Conservation (phyloP, 306 rosid species). For the Benincasa hispida region DNA sequence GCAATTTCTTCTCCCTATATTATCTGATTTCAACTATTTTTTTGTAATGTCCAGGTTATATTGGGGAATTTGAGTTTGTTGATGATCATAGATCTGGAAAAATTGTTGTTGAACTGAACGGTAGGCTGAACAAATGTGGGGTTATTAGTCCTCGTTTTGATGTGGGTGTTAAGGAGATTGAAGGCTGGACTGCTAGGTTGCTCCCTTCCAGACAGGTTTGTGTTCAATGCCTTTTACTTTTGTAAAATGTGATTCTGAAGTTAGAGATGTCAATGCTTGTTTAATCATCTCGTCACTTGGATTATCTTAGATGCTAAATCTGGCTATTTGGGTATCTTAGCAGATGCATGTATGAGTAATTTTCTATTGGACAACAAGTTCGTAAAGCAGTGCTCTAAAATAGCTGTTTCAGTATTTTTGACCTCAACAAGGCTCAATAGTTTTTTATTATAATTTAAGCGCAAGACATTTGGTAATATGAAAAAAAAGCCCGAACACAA, state of each 20-base stretch:
- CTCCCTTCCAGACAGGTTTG: conserved; percentile 14
- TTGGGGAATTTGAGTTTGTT: conserved; percentile 12
- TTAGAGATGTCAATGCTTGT: background rate
- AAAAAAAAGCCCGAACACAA: too few species aligned
- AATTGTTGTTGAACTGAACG: conserved; percentile 14
- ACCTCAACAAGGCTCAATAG: too few species aligned
- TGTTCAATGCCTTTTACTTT: background rate
- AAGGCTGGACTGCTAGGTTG: conserved; percentile 16
- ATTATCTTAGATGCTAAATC: background rate
- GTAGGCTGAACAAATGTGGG: conserved; percentile 12
- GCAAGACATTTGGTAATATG: too few species aligned
- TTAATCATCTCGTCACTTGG: background rate
- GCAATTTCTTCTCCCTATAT: background rate
- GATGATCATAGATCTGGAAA: conserved; percentile 15
- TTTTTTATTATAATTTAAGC: too few species aligned
- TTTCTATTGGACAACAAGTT: background rate
- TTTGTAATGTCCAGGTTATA: background rate
- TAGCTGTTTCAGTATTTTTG: background rate
- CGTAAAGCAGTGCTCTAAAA: background rate
- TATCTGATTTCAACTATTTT: background rate
- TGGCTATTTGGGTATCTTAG: background rate
- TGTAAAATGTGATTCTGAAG: background rate
- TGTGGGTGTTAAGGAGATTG: conserved; percentile 12
- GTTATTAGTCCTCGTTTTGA: conserved; percentile 15
- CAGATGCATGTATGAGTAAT: background rate